Conservation (phyloP, 2,329 filamentous ascomycete genomes). For the Thelonectria discophora region DNA sequence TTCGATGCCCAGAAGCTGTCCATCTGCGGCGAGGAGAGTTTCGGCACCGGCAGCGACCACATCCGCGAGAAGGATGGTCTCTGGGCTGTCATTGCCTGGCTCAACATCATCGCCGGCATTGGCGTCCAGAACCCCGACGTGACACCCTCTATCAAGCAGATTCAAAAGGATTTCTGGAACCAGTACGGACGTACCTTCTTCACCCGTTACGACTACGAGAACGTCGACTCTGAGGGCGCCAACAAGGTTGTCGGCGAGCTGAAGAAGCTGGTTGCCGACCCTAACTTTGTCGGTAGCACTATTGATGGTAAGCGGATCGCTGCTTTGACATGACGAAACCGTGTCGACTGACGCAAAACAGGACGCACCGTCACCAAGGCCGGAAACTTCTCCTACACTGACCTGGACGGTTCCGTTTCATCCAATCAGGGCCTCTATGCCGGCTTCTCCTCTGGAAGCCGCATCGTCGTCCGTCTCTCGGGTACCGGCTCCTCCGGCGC, state of each 20-base stretch:
- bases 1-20: constrained; percentile 96
- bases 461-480: constrained; percentile 93
- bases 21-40: constrained; percentile 98
- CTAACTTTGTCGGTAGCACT: constrained; percentile 81
- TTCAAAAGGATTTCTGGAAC: constrained; percentile 97
- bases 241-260: constrained; percentile 89
- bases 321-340: neutral
- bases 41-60: constrained; percentile 97
- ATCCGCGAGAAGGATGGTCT: constrained; percentile 99
- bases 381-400: constrained; percentile 97
- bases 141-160: constrained; percentile 91
- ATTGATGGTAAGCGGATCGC: constrained; percentile 68
- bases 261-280: constrained; percentile 77
- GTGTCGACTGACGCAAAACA: constrained; percentile 44
- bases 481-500: constrained; percentile 95
- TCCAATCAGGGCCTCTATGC: constrained; percentile 96
- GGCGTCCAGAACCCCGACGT: constrained; percentile 81
- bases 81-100: constrained; percentile 96
- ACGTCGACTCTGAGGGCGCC: constrained; percentile 89
- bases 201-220: constrained; percentile 98
- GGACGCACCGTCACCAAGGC: constrained; percentile 85
- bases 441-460: constrained; percentile 92
- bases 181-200: constrained; percentile 98
- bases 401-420: constrained; percentile 95
- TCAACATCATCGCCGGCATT: constrained; percentile 97